phyloP scores from a whole-genome alignment of 2,329 filamentous ascomycete genomes.

The Calonectria hawksworthii region DNA sequence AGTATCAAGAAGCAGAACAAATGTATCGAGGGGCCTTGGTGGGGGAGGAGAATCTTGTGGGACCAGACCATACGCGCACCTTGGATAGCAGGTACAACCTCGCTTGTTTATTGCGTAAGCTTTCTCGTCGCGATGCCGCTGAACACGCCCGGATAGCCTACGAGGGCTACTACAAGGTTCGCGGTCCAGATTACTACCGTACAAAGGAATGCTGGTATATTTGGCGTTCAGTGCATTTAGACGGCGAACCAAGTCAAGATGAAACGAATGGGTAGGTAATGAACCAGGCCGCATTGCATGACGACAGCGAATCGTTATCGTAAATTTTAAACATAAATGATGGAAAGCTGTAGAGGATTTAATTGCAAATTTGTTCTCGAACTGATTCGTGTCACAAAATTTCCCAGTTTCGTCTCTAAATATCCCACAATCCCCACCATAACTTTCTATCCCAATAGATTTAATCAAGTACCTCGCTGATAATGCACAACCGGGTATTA shows the following conservation, averaged over 20 bases:
- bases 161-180: neutral
- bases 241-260: neutral
- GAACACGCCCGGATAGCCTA: neutral
- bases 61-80: neutral
- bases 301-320: neutral
- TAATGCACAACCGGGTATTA: slow-evolving; percentile 7
- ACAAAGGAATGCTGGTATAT: neutral
- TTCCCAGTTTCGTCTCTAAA: neutral
- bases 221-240: no score
- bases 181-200: neutral
- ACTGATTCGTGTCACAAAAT: neutral
- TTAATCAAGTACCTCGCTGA: neutral
- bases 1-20: slow-evolving; percentile 33
- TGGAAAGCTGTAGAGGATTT: neutral
- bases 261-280: neutral
- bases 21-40: neutral
- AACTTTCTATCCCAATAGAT: neutral
- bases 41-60: neutral
- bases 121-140: neutral
- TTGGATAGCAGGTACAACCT: neutral
- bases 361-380: neutral
- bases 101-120: neutral
- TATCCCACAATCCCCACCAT: neutral
- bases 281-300: neutral
- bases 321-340: neutral